These are phyloP conservation scores for Trichosporon coremiiforme DNA, from an alignment of 1,284 basidiomycete genomes.

Conservation along the genomic window DNA sequence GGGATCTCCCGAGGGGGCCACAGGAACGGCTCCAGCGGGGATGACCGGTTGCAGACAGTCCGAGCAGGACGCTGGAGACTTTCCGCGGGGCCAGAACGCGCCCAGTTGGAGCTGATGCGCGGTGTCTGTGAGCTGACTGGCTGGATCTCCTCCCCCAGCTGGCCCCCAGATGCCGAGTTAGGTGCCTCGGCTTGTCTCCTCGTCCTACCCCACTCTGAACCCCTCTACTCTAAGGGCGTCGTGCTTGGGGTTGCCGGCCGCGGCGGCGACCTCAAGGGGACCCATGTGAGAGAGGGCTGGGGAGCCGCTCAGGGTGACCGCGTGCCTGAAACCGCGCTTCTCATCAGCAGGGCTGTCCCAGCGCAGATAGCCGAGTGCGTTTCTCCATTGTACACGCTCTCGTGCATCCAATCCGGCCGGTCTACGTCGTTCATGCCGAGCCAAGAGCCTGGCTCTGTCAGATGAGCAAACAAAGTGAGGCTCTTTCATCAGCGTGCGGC, in stretches of 20 bases:
- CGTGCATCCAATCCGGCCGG: slow-evolving; percentile 1
- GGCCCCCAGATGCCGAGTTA: background rate
- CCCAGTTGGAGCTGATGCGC: background rate
- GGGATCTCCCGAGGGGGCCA: background rate
- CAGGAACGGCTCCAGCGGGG: slow-evolving; percentile 1
- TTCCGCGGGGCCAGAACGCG: slow-evolving; percentile 13
- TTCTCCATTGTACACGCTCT: background rate
- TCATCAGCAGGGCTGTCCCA: background rate
- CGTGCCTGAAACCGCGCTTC: slow-evolving; percentile 3
- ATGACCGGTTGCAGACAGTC: background rate
- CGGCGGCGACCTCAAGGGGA: background rate
- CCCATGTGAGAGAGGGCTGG: slow-evolving; percentile 11
- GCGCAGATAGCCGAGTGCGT: background rate
- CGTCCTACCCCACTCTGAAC: background rate
- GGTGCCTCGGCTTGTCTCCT: slow-evolving; percentile 7
- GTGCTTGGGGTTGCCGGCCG: background rate
- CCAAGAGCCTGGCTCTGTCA: background rate
- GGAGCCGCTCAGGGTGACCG: background rate
- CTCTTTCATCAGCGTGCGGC: background rate
- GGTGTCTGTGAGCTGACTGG: background rate
- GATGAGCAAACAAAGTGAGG: background rate
- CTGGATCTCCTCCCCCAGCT: background rate
- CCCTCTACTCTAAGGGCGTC: background rate
- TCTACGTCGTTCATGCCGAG: slow-evolving; percentile 1
- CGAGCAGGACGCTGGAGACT: background rate